Base-by-base conservation (phyloP, 2,329 filamentous ascomycete species). In the Stemphylium lycopersici region DNA sequence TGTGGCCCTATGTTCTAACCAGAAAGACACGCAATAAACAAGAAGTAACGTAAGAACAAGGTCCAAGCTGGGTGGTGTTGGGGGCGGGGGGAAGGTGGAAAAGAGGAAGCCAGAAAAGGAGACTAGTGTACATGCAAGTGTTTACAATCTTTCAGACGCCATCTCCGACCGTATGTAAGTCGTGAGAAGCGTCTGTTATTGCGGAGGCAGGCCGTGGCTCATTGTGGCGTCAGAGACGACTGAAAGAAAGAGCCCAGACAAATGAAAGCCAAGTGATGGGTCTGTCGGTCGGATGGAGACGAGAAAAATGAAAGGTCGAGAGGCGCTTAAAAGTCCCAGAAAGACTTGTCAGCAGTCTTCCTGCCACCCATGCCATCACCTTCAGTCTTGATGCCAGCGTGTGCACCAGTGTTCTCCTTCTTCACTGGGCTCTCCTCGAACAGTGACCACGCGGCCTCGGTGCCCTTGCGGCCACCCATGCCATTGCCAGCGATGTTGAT, bases 351-450 rank as follows among this genome's bases (percentile, higher is more conserved):
- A 5, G 67, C 51, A 34, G 64, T 72, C 58, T 74, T 76, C 37
- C 69, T 66, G 1, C 76, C 74, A 2, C 76, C 75, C 75, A 77
- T 77, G 15, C 76, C 75, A 44, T 77, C 68, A 6, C 74, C 72
- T n/a, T 58, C 59, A 11, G 63, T 72, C 58, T 75, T 77, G 48
- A 72, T 72, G 41, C 68, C 67, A 13, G 42, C 43, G 13, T 63
- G 61, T n/a, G 73, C 65, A 34, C 52, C 58, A 34, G 29, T 42
- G n/a, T 47, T 72, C 56, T 74, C 66, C 55, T 74, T 74, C 59
- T 66, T 69, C 8, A 50, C 52, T 7, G 70, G 65, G 2, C 59
- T 62, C 36, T 72, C 60, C 1, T 72, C 70, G 26, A 61, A 72
- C 13, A 81, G 67, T 1, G 68, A 73, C 78, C 79, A 83, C 54